Percentiles rank a stretch among this genome's conserved stretches.
These are phyloP conservation scores for Yamadazyma phyllophila DNA, from an alignment of 805 yeast genomes.

Conservation along the genomic window DNA sequence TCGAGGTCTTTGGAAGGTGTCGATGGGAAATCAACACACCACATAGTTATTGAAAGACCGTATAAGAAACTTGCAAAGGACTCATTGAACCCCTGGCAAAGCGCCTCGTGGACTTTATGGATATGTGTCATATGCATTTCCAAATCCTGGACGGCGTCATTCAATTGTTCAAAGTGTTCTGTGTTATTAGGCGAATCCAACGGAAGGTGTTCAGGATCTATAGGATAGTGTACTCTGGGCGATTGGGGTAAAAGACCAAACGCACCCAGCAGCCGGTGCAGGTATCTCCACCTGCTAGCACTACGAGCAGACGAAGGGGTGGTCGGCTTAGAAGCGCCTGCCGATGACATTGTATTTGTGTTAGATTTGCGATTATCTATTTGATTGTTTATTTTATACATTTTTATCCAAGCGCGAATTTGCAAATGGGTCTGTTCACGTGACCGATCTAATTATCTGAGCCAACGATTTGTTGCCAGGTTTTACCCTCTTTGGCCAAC, in stretches of 20 bases:
- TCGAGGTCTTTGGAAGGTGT: slow-evolving; percentile 34
- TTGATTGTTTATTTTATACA: too few species aligned
- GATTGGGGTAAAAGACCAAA: slow-evolving; percentile 35
- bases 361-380: neutral
- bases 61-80: slow-evolving; percentile 72
- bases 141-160: slow-evolving; percentile 53
- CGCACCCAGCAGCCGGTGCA: slow-evolving; percentile 35
- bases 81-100: slow-evolving; percentile 67
- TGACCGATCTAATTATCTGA: slow-evolving; percentile 32
- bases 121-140: slow-evolving; percentile 58
- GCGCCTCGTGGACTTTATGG: slow-evolving; percentile 57
- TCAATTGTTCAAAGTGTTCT: slow-evolving; percentile 43
- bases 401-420: too few species aligned
- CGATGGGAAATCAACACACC: slow-evolving; percentile 74
- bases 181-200: slow-evolving; percentile 37
- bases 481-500: slow-evolving; percentile 68
- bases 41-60: slow-evolving; percentile 81
- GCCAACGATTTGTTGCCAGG: slow-evolving; percentile 73
- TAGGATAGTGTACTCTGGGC: slow-evolving; percentile 45
- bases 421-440: too few species aligned
- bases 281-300: neutral
- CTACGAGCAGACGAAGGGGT: slow-evolving; percentile 9
- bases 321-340: slow-evolving; percentile 1
- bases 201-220: slow-evolving; percentile 39
- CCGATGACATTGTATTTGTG: neutral